phyloP scores from a whole-genome alignment of 768 basidiomycete genomes.

The Paxillus ammoniavirescens region DNA sequence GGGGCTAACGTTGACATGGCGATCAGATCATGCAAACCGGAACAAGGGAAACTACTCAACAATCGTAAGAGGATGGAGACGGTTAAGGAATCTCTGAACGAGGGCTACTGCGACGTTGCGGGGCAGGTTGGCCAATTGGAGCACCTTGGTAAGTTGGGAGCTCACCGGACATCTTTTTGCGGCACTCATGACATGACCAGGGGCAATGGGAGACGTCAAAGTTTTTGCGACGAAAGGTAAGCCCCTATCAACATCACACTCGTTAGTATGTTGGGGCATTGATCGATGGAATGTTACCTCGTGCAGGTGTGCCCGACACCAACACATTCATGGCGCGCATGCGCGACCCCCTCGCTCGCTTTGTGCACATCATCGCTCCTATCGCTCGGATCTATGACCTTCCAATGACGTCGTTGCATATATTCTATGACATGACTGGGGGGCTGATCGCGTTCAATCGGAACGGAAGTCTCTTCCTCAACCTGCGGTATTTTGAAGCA shows the following conservation, averaged over 20 bases:
- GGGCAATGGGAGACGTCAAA: constrained; percentile 59
- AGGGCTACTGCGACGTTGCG: constrained; percentile 80
- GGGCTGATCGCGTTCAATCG: constrained; percentile 93
- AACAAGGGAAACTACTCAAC: constrained; percentile 57
- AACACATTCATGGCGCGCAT: constrained; percentile 50
- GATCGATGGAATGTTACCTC: constrained; percentile 4
- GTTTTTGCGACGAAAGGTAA: constrained; percentile 64
- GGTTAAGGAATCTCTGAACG: constrained; percentile 73
- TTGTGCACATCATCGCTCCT: constrained; percentile 66
- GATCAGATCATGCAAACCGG: constrained; percentile 68
- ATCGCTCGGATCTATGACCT: constrained; percentile 73
- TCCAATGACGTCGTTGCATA: constrained; percentile 69
- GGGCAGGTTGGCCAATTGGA: constrained; percentile 61
- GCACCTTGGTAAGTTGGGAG: constrained; percentile 48
- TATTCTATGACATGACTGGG: constrained; percentile 83
- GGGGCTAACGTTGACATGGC: constrained; percentile 70
- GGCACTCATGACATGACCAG: constrained; percentile 32
- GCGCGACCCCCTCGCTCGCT: constrained; percentile 61
- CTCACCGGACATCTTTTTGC: neutral
- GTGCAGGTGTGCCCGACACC: constrained; percentile 57
- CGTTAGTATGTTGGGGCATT: neutral
- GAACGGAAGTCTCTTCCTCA: constrained; percentile 83
- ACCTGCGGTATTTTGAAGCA: constrained; percentile 78
- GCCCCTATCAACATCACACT: neutral
- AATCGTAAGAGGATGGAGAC: constrained; percentile 68